These are phyloP conservation scores for Cladosporium sphaerospermum DNA, from an alignment of 2,329 filamentous ascomycete genomes.

Conservation along the genomic window DNA sequence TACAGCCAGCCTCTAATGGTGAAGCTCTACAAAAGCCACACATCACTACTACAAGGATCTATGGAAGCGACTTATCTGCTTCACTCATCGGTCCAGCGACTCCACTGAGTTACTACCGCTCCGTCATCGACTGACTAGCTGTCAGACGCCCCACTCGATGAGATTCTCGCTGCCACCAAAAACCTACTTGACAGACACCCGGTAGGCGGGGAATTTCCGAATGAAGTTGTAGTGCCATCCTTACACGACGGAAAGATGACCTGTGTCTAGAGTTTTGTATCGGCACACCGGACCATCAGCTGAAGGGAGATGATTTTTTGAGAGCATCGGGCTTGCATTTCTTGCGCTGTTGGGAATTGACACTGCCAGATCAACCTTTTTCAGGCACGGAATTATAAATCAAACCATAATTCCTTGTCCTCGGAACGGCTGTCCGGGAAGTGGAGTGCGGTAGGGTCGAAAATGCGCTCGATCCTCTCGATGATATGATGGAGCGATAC, in stretches of 20 bases:
- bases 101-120: neutral
- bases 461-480: too few relatives aligned
- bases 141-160: slow-evolving; percentile 10
- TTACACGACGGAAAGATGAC: slow-evolving; percentile 1
- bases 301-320: slow-evolving; percentile 16
- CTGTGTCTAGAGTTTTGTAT: slow-evolving; percentile 16
- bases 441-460: too few relatives aligned
- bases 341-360: slow-evolving; percentile 17
- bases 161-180: neutral
- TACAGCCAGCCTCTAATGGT: slow-evolving; percentile 13
- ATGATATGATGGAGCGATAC: too few relatives aligned
- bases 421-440: too few relatives aligned
- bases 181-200: neutral
- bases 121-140: slow-evolving; percentile 12
- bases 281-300: slow-evolving; percentile 16
- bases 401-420: too few relatives aligned
- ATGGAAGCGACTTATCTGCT: slow-evolving; percentile 18
- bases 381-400: slow-evolving; percentile 14
- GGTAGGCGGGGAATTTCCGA: neutral
- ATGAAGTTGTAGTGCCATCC: neutral
- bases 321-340: slow-evolving; percentile 17
- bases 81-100: slow-evolving; percentile 11
- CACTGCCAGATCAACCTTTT: slow-evolving; percentile 6
- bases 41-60: slow-evolving; percentile 15
- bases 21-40: slow-evolving; percentile 14